phyloP scores from a whole-genome alignment of 805 yeast genomes.

The Kluyveromyces nonfermentans region DNA sequence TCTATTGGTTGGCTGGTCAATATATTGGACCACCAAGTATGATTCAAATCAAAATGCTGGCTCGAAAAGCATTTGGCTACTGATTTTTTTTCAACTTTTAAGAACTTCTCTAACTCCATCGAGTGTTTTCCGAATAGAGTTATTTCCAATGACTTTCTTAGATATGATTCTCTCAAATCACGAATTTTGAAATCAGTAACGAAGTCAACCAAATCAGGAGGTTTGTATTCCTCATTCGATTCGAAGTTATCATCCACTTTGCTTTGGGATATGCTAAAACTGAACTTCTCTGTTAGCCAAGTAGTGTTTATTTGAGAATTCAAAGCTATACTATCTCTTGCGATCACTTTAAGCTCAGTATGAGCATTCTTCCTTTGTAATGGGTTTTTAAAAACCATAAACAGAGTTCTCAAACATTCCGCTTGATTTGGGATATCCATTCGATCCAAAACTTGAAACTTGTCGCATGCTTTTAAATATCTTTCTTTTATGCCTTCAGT shows the following conservation, averaged over 20 bases:
- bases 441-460: slow-evolving; percentile 20
- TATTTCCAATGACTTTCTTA: slow-evolving; percentile 46
- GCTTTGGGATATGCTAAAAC: slow-evolving; percentile 32
- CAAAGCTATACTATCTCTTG: slow-evolving; percentile 39
- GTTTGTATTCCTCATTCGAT: slow-evolving; percentile 29
- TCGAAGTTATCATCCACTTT: slow-evolving; percentile 20
- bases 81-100: slow-evolving; percentile 7
- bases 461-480: slow-evolving; percentile 31
- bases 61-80: slow-evolving; percentile 22
- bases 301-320: slow-evolving; percentile 49
- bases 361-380: slow-evolving; percentile 34
- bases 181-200: slow-evolving; percentile 26
- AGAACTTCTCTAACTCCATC: slow-evolving; percentile 9
- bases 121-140: slow-evolving; percentile 36
- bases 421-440: slow-evolving; percentile 39
- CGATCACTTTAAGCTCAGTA: slow-evolving; percentile 46
- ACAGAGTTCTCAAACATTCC: slow-evolving; percentile 51
- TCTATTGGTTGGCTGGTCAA: slow-evolving; percentile 12
- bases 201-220: slow-evolving; percentile 37
- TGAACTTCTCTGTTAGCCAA: slow-evolving; percentile 39
- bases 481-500: slow-evolving; percentile 43
- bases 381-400: slow-evolving; percentile 62
- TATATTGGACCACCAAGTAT: slow-evolving; percentile 23
- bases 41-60: slow-evolving; percentile 20
- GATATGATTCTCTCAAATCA: slow-evolving; percentile 38